Percentiles rank a stretch among this genome's conserved stretches.
phyloP scores from a whole-genome alignment of 129 eudicot species.

The Saposhnikovia divaricata region DNA sequence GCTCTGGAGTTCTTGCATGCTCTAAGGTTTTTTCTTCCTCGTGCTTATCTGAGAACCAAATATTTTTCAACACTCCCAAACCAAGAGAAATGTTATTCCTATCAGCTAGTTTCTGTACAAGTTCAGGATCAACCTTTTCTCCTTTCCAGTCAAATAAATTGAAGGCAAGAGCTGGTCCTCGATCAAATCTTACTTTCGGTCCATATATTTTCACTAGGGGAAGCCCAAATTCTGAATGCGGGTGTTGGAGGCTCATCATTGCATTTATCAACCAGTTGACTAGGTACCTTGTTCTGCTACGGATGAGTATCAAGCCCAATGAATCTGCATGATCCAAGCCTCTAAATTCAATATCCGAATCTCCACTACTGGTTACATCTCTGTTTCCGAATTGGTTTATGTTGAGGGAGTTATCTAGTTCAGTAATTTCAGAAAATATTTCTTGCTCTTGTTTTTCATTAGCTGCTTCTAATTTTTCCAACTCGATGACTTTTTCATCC shows the following conservation, averaged over 20 bases:
- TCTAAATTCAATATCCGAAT: conserved; percentile 16
- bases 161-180: conserved; percentile 45
- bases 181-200: conserved; percentile 22
- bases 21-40: conserved; percentile 12
- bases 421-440: conserved; percentile 12
- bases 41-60: conserved; percentile 21
- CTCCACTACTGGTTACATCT: not conserved
- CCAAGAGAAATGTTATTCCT: conserved; percentile 29
- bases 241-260: conserved; percentile 27
- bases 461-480: not conserved
- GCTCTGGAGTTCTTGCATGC: conserved; percentile 10
- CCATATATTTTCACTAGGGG: conserved; percentile 36
- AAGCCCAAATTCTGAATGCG: conserved; percentile 28
- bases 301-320: conserved; percentile 36
- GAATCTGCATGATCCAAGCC: conserved; percentile 45
- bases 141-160: conserved; percentile 54
- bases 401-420: conserved; percentile 10
- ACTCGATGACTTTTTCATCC: not conserved
- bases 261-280: conserved; percentile 47
- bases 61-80: conserved; percentile 22
- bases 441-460: conserved; percentile 9
- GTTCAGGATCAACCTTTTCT: conserved; percentile 34
- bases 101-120: conserved; percentile 43
- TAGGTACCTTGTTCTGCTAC: conserved; percentile 29
- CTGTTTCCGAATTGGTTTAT: not conserved